Percentiles rank a stretch among this genome's conserved stretches.
Conservation (phyloP, 805 yeast species). For the Pichia deserticola region DNA sequence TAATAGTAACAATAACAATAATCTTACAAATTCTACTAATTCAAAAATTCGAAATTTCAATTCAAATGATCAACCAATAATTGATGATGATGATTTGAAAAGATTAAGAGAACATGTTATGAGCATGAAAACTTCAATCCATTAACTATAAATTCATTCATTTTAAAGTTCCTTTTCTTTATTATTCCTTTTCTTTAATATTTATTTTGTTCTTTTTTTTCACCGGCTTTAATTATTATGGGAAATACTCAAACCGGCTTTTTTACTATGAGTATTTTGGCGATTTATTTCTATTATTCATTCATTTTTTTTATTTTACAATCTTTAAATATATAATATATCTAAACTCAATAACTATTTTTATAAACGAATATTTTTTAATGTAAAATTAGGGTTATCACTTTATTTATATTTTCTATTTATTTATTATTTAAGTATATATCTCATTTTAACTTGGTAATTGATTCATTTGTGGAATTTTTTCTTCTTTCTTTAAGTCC, state of each 20-base stretch:
- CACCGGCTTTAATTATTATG: too few species aligned
- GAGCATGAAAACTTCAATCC: slow-evolving; percentile 21
- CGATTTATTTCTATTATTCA: too few species aligned
- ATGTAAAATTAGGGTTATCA: too few species aligned
- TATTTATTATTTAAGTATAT: background rate
- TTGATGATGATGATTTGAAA: slow-evolving; percentile 25
- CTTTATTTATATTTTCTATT: background rate
- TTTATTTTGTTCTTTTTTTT: background rate
- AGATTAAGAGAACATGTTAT: slow-evolving; percentile 25
- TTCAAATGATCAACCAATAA: slow-evolving; percentile 1
- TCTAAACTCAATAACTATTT: too few species aligned
- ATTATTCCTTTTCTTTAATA: background rate
- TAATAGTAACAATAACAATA: background rate
- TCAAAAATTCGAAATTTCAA: background rate
- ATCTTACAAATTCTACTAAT: background rate
- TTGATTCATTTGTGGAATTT: slow-evolving; percentile 12
- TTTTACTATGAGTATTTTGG: too few species aligned
- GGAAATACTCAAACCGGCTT: too few species aligned
- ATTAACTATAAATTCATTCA: background rate
- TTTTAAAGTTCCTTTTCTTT: background rate
- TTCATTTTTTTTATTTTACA: too few species aligned
- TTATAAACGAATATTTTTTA: too few species aligned
- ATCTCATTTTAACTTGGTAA: slow-evolving; percentile 4
- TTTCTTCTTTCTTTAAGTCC: slow-evolving; percentile 21
- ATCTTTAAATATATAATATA: too few species aligned